Base-by-base conservation (phyloP, 495 filamentous ascomycete genomes). In the Evernia prunastri region DNA sequence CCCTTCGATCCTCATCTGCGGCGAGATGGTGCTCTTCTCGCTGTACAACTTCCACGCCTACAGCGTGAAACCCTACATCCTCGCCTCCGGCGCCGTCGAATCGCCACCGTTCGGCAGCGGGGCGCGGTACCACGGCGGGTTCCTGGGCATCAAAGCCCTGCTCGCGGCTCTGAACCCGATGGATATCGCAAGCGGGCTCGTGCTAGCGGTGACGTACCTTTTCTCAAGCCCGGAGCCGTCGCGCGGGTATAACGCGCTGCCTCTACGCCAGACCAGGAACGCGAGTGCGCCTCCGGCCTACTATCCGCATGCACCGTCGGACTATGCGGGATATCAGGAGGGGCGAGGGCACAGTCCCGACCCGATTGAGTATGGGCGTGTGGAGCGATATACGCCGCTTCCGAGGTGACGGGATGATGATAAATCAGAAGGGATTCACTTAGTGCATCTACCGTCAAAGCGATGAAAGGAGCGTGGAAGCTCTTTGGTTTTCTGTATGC, bases 21-120 rank as follows among this genome's bases (percentile, higher is more conserved):
- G 74, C 47, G 72, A 76, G 53, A 72, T 76, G 72, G 69, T 76
- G 1, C 66, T 72, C 4, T 73, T 76, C 53, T 67, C 72, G 25
- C 29, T 74, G 37, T 71, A 76, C 43, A 70, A 77, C 56, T 69
- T 67, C 61, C 75, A 67, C 35, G 71, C 75, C 5, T 78, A 74
- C 63, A 63, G 59, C 40, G 61, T 63, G 17, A 66, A 56, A 20
- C 70, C 70, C 1, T 76, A 76, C 63, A 36, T 17, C 25, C 15
- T 18, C 0, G 10, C 42, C 4, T 51, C 25, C 11, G 25, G 47
- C 47, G 1, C 23, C 1, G 25, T 12, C 15, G 43, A 53, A 25
- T 49, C 20, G 4, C 43, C 36, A 35, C 8, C 43, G 8, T 10
- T 20, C 35, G 25, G 29, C 3, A 2, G 49, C 9, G 9, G 23